Conservation (phyloP, 2,329 filamentous ascomycete genomes). For the Alternaria sp. region DNA sequence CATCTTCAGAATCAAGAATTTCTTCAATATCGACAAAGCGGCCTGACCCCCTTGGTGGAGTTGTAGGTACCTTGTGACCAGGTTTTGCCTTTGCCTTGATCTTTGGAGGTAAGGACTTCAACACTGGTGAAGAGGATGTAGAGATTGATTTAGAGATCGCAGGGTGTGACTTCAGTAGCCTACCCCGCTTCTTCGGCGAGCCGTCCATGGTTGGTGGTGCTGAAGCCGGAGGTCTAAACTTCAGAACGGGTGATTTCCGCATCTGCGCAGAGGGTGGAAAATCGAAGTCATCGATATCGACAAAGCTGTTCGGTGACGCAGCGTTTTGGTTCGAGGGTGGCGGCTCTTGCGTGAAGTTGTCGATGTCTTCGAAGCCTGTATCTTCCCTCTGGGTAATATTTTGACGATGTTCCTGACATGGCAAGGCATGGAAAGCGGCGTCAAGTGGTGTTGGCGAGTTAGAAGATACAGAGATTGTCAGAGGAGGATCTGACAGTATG, state of each 20-base stretch:
- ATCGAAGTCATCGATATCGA: constrained; percentile 40
- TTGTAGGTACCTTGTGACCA: constrained; percentile 1
- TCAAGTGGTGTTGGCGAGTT: constrained; percentile 28
- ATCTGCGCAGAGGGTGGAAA: constrained; percentile 20
- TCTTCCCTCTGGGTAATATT: neutral
- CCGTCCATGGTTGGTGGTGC: neutral
- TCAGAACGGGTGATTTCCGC: constrained; percentile 5
- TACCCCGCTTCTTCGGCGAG: constrained; percentile 33
- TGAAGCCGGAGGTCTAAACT: constrained; percentile 3
- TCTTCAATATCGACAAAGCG: constrained; percentile 50
- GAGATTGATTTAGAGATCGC: constrained; percentile 10
- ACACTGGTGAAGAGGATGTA: constrained; percentile 7
- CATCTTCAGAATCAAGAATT: constrained; percentile 52
- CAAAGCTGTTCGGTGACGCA: constrained; percentile 28
- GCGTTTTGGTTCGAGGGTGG: constrained; percentile 41
- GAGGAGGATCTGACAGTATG: constrained; percentile 11
- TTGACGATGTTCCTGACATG: neutral
- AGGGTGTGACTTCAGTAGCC: constrained; percentile 28
- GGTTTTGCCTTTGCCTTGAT: constrained; percentile 1
- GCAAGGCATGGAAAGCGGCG: neutral
- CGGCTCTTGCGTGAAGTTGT: constrained; percentile 29
- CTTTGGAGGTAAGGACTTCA: constrained; percentile 10
- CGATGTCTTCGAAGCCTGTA: constrained; percentile 34
- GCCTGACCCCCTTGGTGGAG: constrained; percentile 27
- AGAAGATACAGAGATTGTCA: constrained; percentile 31